Evolutionary conservation across 1,139 yeast genomes (phyloP).

Genomic region (Blastobotrys proliferans): DNA sequence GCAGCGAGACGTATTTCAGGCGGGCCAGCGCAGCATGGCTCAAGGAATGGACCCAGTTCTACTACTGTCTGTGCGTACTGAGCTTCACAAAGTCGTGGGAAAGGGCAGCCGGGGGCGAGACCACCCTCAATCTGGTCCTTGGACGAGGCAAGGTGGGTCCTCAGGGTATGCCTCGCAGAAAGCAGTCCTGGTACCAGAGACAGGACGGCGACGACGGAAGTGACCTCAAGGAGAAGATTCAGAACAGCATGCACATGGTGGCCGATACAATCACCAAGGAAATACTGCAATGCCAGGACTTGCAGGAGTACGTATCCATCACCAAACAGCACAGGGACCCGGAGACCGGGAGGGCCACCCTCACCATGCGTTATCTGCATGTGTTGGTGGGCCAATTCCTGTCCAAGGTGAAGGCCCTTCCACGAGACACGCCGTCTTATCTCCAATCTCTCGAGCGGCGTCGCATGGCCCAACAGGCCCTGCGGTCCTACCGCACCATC

Average conservation of each 20-base stretch:
- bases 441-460: no score
- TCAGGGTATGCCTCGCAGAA: background rate
- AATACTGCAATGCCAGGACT: background rate
- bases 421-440: no score
- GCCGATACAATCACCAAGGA: background rate
- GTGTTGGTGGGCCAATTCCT: no score
- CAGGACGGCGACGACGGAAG: background rate
- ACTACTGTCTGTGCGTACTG: background rate
- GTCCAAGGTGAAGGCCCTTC: no score
- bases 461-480: no score
- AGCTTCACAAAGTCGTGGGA: constrained; percentile 13
- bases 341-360: no score
- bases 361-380: no score
- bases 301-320: background rate
- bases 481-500: no score
- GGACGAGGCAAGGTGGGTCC: constrained; percentile 3
- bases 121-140: constrained; percentile 7
- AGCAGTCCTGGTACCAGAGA: background rate
- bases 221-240: background rate
- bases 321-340: background rate
- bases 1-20: background rate
- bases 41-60: background rate
- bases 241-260: background rate
- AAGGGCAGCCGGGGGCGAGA: constrained; percentile 12
- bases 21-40: background rate